Evolutionary conservation across 768 basidiomycete species (phyloP).

Genomic region (Hortiboletus campestris): DNA sequence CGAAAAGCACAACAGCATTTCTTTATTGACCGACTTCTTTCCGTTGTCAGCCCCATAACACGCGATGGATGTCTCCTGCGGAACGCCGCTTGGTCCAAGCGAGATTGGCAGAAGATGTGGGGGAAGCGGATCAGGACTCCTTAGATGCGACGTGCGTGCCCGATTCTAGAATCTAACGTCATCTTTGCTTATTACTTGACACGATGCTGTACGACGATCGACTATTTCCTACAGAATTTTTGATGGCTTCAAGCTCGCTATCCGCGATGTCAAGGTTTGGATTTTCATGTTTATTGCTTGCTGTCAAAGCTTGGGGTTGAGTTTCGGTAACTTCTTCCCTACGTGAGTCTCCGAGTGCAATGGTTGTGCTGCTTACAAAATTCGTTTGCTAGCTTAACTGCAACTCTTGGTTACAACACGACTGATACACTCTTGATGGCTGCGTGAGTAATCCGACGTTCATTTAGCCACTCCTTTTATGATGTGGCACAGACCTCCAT

Average conservation of each 20-base stretch:
- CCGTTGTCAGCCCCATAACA: slow-evolving; percentile 53
- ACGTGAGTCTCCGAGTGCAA: slow-evolving; percentile 33
- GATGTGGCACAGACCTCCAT: slow-evolving; percentile 48
- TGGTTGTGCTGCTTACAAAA: neutral
- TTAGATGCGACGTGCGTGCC: slow-evolving; percentile 14
- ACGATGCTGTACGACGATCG: neutral
- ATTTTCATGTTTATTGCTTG: slow-evolving; percentile 53
- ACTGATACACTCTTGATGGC: slow-evolving; percentile 58
- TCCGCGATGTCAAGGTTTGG: slow-evolving; percentile 53
- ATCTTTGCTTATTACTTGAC: neutral
- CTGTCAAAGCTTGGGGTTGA: slow-evolving; percentile 51
- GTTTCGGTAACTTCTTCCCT: slow-evolving; percentile 62
- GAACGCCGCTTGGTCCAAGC: slow-evolving; percentile 62
- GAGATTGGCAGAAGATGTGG: slow-evolving; percentile 66
- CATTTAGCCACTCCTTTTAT: neutral
- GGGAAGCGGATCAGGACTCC: slow-evolving; percentile 59
- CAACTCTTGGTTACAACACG: slow-evolving; percentile 60
- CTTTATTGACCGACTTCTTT: neutral
- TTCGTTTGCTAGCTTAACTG: slow-evolving; percentile 41
- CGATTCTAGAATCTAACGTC: neutral
- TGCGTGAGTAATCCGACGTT: slow-evolving; percentile 40
- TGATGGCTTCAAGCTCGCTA: slow-evolving; percentile 52
- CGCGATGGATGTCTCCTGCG: slow-evolving; percentile 51
- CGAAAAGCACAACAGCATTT: neutral
- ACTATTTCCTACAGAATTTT: slow-evolving; percentile 36